Conservation (phyloP, 2,329 filamentous ascomycete species). For the Verticillium longisporum region DNA sequence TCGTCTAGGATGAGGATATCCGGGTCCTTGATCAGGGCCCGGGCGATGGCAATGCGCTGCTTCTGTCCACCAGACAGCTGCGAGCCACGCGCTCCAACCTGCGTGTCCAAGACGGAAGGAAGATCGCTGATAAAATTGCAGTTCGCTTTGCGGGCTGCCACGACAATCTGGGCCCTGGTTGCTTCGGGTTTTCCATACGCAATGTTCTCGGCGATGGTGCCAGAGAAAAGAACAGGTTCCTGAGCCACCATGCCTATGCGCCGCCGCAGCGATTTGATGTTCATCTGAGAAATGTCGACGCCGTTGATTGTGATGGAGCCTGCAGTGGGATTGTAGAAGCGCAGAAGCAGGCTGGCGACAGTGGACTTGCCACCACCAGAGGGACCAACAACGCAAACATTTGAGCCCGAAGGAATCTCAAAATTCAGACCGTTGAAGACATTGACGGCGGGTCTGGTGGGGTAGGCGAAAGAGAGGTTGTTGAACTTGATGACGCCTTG, state of each 20-base stretch:
- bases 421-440: constrained; percentile 91
- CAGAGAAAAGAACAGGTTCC: constrained; percentile 88
- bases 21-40: constrained; percentile 88
- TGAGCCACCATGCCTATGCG: constrained; percentile 94
- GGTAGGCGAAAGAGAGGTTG: constrained; percentile 83
- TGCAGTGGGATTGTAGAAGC: constrained; percentile 79
- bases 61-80: constrained; percentile 96
- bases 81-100: constrained; percentile 84
- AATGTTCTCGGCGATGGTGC: constrained; percentile 82
- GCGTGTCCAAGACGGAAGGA: constrained; percentile 89
- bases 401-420: constrained; percentile 84
- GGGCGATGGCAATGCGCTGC: constrained; percentile 93
- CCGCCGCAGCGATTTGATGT: constrained; percentile 84
- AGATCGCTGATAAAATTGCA: constrained; percentile 97
- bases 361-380: constrained; percentile 96
- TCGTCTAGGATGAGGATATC: constrained; percentile 97
- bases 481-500: constrained; percentile 85
- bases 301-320: constrained; percentile 81
- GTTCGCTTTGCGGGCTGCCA: constrained; percentile 85
- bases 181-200: constrained; percentile 81
- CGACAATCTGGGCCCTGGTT: constrained; percentile 71
- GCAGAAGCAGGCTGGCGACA: constrained; percentile 80
- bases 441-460: constrained; percentile 80
- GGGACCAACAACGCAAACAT: constrained; percentile 93
- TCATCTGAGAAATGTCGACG: constrained; percentile 76